Percentiles rank a stretch among this genome's conserved stretches.
phyloP scores from a whole-genome alignment of 2,329 filamentous ascomycete genomes.

The Aspergillus nomiae region DNA sequence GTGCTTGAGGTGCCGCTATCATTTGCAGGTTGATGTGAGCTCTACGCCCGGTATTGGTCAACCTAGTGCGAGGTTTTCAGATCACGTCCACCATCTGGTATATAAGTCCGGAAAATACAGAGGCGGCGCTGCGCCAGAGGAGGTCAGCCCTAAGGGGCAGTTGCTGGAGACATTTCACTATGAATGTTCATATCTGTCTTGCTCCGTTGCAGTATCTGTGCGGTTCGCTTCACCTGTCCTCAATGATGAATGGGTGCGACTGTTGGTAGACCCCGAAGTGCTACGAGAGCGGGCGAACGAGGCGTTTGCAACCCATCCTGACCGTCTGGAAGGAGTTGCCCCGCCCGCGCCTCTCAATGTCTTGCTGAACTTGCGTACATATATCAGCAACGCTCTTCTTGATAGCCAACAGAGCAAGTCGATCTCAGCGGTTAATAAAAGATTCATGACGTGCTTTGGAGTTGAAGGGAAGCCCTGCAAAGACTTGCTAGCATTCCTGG shows the following conservation, averaged over 20 bases:
- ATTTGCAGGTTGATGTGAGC: conserved; percentile 61
- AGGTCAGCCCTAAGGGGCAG: conserved; percentile 35
- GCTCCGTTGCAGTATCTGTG: conserved; percentile 56
- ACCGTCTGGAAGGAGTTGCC: conserved; percentile 55
- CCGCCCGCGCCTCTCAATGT: conserved; percentile 57
- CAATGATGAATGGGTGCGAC: conserved; percentile 46
- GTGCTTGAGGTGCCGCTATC: conserved; percentile 63
- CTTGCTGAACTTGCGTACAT: conserved; percentile 59
- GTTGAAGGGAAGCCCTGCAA: conserved; percentile 57
- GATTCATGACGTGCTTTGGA: conserved; percentile 65
- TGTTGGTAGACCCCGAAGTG: conserved; percentile 56
- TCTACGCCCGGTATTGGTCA: conserved; percentile 47
- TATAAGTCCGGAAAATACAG: conserved; percentile 41
- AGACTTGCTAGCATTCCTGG: conserved; percentile 58
- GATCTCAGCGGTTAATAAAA: conserved; percentile 64
- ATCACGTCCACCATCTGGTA: conserved; percentile 65
- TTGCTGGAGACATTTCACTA: conserved; percentile 53
- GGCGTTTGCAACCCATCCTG: conserved; percentile 54
- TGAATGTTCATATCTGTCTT: conserved; percentile 61
- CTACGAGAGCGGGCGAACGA: conserved; percentile 57
- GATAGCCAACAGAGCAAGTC: conserved; percentile 52
- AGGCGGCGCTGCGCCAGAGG: conserved; percentile 23
- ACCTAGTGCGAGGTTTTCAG: conserved; percentile 51
- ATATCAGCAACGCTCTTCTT: conserved; percentile 61
- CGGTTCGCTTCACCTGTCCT: conserved; percentile 57